Base-by-base conservation (phyloP, 768 basidiomycete species). In the Lactarius deliciosus region DNA sequence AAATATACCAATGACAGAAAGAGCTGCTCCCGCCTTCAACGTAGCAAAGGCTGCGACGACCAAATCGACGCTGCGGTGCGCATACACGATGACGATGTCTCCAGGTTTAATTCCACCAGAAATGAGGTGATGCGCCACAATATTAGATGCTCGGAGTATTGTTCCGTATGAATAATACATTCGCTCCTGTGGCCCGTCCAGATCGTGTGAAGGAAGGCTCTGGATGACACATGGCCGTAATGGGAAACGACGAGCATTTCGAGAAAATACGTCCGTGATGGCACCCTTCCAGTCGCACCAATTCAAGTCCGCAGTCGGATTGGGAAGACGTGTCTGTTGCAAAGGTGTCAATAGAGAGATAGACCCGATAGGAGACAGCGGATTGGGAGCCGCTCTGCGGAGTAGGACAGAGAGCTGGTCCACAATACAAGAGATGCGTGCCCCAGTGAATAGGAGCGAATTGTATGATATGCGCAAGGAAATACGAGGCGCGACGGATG, bases 221-320 rank as follows among this genome's bases (percentile, higher is more conserved):
- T 99, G 96, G 58, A 98, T 80, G 40, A 99, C 91, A 72, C 96
- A 98, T 5, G 90, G 80, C n/a, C 89, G 81, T 36, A 93, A 88
- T 0, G 96, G 96, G 77, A 85, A 85, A 64, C 79, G 77, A 13
- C 82, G 80, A 2, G 97, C 97, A 78, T 99, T 98, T 43, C 80
- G 79, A 11, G 94, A 91, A 77, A 99, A 98, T 28, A 98, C 86
- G 74, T 96, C 91, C 16, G 96, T 94, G 74, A 99, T 98, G 8
- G 96, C 92, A 38, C 96, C 97, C 75, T 95, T 94, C 86, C 90
- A 99, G 60, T 90, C 96, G 76, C 94, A 96, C 96, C 97, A 99
- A 72, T 97, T 85, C 41, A 99, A 84, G 75, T 98, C 90, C 18
- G 86, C 89, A 13, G 85, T 86, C 3, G 96, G 94, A 73, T 91